A percentile compares a stretch with the other conserved stretches of the same genome.
phyloP scores from a whole-genome alignment of 495 filamentous ascomycete genomes.

The Staphylotrichum longicolle region DNA sequence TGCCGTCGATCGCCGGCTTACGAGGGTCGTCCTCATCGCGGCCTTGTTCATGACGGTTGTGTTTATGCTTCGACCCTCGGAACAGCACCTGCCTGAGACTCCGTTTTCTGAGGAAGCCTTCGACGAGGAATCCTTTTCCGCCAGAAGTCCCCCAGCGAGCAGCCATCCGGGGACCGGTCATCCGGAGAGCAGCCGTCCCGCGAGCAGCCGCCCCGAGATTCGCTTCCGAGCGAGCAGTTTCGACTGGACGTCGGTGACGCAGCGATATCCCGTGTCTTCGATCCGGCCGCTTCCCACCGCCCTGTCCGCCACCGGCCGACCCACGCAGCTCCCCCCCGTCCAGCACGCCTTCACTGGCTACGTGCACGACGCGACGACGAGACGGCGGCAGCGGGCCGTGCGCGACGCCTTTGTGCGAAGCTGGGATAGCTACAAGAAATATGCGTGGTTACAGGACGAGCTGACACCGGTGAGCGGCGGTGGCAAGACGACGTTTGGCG shows the following conservation, averaged over 20 bases:
- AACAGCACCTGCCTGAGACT: neutral
- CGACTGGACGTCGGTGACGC: conserved; percentile 58
- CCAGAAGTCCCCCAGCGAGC: no score
- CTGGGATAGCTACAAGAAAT: conserved; percentile 70
- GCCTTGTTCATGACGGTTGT: conserved; percentile 20
- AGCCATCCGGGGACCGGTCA: neutral
- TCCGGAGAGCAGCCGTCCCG: neutral
- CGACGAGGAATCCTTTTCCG: no score
- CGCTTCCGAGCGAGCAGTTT: conserved; percentile 32
- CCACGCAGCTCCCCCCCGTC: neutral
- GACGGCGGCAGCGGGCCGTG: conserved; percentile 38
- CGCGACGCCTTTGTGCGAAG: conserved; percentile 63
- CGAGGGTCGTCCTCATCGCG: conserved; percentile 18
- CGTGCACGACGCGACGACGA: conserved; percentile 6
- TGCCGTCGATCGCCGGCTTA: conserved; percentile 19
- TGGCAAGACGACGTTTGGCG: conserved; percentile 69
- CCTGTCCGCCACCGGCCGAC: neutral
- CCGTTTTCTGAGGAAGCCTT: no score
- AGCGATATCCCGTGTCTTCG: conserved; percentile 57
- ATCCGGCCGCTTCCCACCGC: conserved; percentile 14
- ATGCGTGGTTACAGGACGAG: conserved; percentile 78
- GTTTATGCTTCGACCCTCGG: conserved; percentile 17
- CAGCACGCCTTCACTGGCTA: conserved; percentile 7
- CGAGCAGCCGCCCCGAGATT: conserved; percentile 9
- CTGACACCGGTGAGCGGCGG: conserved; percentile 56